These are phyloP conservation scores for Saccharum hybrid DNA, from an alignment of 202 grass and related monocot species.

Conservation along the genomic window DNA sequence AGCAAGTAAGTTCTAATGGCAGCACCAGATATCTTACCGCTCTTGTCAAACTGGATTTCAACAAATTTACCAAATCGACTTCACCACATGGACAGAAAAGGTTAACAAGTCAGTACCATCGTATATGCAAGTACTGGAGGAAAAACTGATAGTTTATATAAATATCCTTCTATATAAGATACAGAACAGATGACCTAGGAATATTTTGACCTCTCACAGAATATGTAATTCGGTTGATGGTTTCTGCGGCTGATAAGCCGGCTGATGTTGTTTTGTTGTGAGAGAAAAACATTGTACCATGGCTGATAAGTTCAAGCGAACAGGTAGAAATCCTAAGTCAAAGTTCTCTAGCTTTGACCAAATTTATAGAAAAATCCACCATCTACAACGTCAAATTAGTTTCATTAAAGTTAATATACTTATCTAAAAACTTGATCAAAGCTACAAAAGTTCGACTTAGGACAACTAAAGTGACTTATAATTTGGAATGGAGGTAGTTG, in stretches of 20 bases:
- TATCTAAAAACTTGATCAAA: not conserved
- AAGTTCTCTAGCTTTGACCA: too few species aligned
- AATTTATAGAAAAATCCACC: not conserved
- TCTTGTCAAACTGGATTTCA: conserved; percentile 96
- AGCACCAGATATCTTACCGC: conserved; percentile 92
- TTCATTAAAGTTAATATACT: not conserved
- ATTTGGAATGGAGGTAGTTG: not conserved
- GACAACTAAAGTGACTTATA: not conserved
- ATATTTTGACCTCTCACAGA: conserved; percentile 2
- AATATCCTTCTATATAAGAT: conserved; percentile 30
- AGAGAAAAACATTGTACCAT: too few species aligned
- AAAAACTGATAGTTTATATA: conserved; percentile 30
- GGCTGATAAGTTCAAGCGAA: too few species aligned
- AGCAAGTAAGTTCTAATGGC: conserved; percentile 99
- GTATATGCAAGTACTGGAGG: conserved; percentile 22
- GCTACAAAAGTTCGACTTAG: not conserved
- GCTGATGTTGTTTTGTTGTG: too few species aligned
- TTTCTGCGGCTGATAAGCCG: too few species aligned
- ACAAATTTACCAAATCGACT: conserved; percentile 99
- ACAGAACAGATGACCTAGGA: conserved; percentile 32
- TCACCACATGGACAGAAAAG: conserved; percentile 43
- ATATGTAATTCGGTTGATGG: not conserved
- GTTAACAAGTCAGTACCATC: conserved; percentile 39
- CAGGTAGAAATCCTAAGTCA: too few species aligned
- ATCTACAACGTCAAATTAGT: not conserved